These are phyloP conservation scores for Lasiosphaeris hirsuta DNA, from an alignment of 495 filamentous ascomycete species.

Conservation along the genomic window DNA sequence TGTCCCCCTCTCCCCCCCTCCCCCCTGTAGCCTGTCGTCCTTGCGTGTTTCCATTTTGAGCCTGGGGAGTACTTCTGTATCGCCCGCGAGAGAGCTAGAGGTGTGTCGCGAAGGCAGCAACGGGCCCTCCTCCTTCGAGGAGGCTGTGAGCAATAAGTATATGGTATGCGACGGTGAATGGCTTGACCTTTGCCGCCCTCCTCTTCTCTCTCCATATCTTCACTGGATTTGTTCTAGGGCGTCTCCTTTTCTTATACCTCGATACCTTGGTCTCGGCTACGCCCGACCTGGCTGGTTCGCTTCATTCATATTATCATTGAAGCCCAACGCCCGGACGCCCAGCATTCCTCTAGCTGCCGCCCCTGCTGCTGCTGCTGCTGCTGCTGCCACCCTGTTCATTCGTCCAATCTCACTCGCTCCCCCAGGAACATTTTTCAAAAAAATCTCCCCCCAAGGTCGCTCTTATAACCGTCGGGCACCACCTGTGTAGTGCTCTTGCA, in stretches of 20 bases:
- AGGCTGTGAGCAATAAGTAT: slow-evolving; percentile 16
- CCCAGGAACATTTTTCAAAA: slow-evolving; percentile 14
- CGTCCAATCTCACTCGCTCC: slow-evolving; percentile 24
- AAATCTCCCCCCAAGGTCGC: slow-evolving; percentile 5
- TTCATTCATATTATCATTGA: slow-evolving; percentile 23
- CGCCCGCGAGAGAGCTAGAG: not conserved
- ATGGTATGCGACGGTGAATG: slow-evolving; percentile 6
- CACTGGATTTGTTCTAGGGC: not conserved
- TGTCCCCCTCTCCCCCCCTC: not conserved
- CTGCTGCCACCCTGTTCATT: slow-evolving; percentile 21
- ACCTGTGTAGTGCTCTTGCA: slow-evolving; percentile 28
- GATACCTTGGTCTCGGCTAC: slow-evolving; percentile 18
- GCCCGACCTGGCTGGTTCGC: slow-evolving; percentile 6
- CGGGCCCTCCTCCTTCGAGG: slow-evolving; percentile 4
- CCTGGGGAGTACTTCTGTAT: not conserved
- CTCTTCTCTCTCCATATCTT: not conserved
- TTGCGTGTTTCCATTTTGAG: too few relatives aligned
- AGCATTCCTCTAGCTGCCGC: slow-evolving; percentile 21
- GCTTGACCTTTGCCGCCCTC: not conserved
- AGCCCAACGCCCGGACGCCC: slow-evolving; percentile 28
- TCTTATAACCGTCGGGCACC: slow-evolving; percentile 38
- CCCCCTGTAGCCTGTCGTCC: not conserved
- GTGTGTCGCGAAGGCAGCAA: slow-evolving; percentile 27
- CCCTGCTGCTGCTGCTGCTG: too few relatives aligned
- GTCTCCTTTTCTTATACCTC: not conserved